Conservation (phyloP, 345 rosid genomes). For the Populus davidiana region DNA sequence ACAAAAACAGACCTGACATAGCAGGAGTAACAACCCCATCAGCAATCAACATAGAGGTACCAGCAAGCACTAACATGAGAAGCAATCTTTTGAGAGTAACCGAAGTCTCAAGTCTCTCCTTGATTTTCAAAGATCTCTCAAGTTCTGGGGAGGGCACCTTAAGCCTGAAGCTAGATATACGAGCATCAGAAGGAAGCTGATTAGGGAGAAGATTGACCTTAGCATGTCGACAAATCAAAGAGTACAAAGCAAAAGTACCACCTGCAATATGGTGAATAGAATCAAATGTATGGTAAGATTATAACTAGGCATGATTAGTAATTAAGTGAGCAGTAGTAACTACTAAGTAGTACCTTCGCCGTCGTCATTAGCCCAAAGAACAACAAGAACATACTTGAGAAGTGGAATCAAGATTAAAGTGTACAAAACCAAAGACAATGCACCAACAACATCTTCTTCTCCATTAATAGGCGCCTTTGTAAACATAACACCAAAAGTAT, state of each 20-base stretch:
- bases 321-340: background rate
- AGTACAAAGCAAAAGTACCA: constrained; percentile 96
- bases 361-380: constrained; percentile 97
- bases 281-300: background rate
- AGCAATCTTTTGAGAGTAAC: constrained; percentile 69
- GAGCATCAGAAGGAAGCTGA: constrained; percentile 94
- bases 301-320: background rate
- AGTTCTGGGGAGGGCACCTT: constrained; percentile 97
- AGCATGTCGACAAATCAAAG: constrained; percentile 93
- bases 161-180: constrained; percentile 93
- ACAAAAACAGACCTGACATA: constrained; percentile 84
- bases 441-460: constrained; percentile 88
- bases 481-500: constrained; percentile 93
- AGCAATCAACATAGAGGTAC: constrained; percentile 97
- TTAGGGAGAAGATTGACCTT: constrained; percentile 95
- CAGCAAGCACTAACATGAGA: constrained; percentile 84
- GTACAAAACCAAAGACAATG: constrained; percentile 82
- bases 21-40: constrained; percentile 98
- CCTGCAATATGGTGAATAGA: constrained; percentile 41
- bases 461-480: constrained; percentile 76
- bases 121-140: constrained; percentile 91
- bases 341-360: constrained; percentile 71
- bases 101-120: constrained; percentile 89
- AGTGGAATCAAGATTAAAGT: constrained; percentile 86
- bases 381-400: constrained; percentile 89